These are phyloP conservation scores for Trifolium dubium DNA, from an alignment of 306 rosid species.

Conservation along the genomic window DNA sequence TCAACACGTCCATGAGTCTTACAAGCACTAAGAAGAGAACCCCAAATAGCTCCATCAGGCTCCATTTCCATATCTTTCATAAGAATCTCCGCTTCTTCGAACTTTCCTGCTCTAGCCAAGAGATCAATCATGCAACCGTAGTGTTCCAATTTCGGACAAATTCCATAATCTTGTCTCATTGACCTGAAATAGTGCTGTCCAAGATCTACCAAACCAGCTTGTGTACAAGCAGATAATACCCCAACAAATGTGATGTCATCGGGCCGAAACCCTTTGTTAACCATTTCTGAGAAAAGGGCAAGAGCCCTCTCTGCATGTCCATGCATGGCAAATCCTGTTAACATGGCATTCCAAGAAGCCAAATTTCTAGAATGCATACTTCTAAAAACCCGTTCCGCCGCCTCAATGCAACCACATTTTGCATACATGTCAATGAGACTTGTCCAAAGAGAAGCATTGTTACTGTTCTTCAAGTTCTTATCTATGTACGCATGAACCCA, in stretches of 20 bases:
- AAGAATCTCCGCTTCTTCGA: slow-evolving; percentile 71
- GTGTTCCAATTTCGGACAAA: slow-evolving; percentile 70
- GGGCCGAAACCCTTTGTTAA: slow-evolving; percentile 54
- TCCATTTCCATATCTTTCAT: slow-evolving; percentile 70
- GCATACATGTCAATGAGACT: slow-evolving; percentile 83
- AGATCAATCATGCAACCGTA: slow-evolving; percentile 85
- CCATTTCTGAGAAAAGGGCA: slow-evolving; percentile 59
- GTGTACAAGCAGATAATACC: slow-evolving; percentile 80
- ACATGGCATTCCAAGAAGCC: slow-evolving; percentile 90
- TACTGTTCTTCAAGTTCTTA: slow-evolving; percentile 48
- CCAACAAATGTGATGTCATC: slow-evolving; percentile 87
- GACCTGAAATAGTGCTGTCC: slow-evolving; percentile 63
- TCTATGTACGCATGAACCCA: slow-evolving; percentile 85
- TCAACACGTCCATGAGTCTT: slow-evolving; percentile 64
- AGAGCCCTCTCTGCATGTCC: slow-evolving; percentile 70
- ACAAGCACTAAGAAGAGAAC: slow-evolving; percentile 88
- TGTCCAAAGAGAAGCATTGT: slow-evolving; percentile 65
- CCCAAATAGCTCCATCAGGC: slow-evolving; percentile 90
- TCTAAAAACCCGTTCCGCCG: slow-evolving; percentile 70
- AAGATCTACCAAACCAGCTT: slow-evolving; percentile 68
- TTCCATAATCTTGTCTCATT: slow-evolving; percentile 57
- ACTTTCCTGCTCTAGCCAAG: slow-evolving; percentile 70
- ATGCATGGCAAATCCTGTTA: slow-evolving; percentile 75
- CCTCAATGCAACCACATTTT: slow-evolving; percentile 75
- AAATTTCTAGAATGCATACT: slow-evolving; percentile 53